Conservation (phyloP, 345 rosid genomes). For the Moricandia arvensis region DNA sequence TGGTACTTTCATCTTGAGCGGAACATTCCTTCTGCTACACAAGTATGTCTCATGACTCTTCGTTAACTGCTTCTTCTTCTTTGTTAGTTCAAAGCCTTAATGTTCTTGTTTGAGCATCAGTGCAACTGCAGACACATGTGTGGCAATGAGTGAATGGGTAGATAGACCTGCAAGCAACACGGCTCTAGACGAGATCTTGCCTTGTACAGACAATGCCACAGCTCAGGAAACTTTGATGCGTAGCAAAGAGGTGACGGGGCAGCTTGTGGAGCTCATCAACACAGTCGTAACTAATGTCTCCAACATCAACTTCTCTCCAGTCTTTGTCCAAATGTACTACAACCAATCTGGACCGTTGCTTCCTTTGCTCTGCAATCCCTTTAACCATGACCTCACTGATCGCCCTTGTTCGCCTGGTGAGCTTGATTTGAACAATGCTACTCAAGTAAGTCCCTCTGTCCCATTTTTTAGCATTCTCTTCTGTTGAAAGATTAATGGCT, state of each 20-base stretch:
- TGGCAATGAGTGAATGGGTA: slow-evolving; percentile 84
- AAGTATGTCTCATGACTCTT: slow-evolving; percentile 56
- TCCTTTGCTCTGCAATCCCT: slow-evolving; percentile 86
- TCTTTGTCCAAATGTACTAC: slow-evolving; percentile 65
- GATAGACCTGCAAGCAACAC: slow-evolving; percentile 79
- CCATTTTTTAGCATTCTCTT: not conserved
- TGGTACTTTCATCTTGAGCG: slow-evolving; percentile 83
- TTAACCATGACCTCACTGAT: slow-evolving; percentile 51
- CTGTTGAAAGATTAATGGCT: not conserved
- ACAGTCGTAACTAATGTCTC: slow-evolving; percentile 92
- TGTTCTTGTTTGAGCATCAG: slow-evolving; percentile 36
- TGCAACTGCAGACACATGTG: slow-evolving; percentile 84
- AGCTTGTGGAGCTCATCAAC: slow-evolving; percentile 75
- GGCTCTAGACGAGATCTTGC: slow-evolving; percentile 74
- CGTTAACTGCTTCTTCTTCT: not conserved
- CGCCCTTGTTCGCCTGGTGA: slow-evolving; percentile 74
- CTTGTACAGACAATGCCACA: slow-evolving; percentile 76
- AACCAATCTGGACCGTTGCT: slow-evolving; percentile 91
- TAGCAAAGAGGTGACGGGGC: slow-evolving; percentile 73
- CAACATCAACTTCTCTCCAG: slow-evolving; percentile 88
- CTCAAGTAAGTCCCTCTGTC: slow-evolving; percentile 52
- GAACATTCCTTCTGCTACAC: slow-evolving; percentile 84
- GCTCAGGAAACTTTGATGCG: slow-evolving; percentile 67
- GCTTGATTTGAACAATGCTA: slow-evolving; percentile 71
- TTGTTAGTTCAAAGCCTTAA: not conserved